A percentile compares a stretch with the other conserved stretches of the same genome.
These are phyloP conservation scores for Alternaria atra DNA, from an alignment of 2,329 filamentous ascomycete genomes.

Conservation along the genomic window DNA sequence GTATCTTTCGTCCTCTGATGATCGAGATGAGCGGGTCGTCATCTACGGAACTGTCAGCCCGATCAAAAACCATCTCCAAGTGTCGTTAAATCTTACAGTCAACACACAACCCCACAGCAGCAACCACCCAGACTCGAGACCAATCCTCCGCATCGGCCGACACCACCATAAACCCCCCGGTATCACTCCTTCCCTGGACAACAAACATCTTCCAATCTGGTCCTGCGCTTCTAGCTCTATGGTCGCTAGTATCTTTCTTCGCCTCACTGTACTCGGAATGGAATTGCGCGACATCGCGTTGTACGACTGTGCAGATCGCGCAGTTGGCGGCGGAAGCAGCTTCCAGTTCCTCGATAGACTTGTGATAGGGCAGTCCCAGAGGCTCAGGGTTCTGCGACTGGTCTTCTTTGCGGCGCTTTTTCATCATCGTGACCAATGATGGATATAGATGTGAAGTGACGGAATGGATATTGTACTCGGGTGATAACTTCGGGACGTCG, in stretches of 20 bases:
- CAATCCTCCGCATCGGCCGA: neutral
- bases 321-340: neutral
- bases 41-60: neutral
- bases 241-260: neutral
- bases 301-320: neutral
- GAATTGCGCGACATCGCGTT: neutral
- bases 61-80: neutral
- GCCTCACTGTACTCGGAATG: neutral
- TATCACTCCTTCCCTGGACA: neutral
- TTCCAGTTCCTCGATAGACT: neutral
- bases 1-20: neutral
- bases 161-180: neutral
- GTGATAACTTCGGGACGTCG: neutral
- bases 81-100: neutral
- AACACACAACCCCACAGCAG: neutral
- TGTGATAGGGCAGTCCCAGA: neutral
- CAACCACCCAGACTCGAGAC: neutral
- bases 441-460: neutral
- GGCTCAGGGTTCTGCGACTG: neutral
- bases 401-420: neutral
- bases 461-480: neutral
- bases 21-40: neutral
- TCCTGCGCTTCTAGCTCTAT: neutral
- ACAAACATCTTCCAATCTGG: constrained; percentile 2
- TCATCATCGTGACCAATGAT: neutral